Conservation (phyloP, 2,329 filamentous ascomycete genomes). For the Pseudopyrenochaeta lycopersici region DNA sequence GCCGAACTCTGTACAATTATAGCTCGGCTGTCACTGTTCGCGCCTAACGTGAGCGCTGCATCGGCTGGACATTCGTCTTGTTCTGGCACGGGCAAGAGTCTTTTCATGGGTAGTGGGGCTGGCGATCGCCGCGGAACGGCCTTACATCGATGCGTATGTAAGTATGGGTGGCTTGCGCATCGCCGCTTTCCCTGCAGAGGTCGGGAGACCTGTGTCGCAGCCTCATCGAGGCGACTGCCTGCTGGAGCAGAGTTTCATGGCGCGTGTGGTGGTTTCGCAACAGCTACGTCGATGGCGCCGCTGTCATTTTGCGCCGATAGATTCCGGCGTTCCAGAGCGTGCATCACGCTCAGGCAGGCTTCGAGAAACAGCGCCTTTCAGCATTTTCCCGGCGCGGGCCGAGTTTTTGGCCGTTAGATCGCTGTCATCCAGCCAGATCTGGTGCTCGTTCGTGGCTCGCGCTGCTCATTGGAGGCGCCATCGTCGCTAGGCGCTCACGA, state of each 20-base stretch:
- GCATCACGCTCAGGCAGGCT: constrained; percentile 40
- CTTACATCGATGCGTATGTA: constrained; percentile 16
- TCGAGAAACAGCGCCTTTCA: constrained; percentile 44
- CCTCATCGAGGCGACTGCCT: constrained; percentile 34
- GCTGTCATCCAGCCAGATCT: constrained; percentile 44
- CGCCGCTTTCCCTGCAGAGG: constrained; percentile 41
- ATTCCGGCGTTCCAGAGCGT: constrained; percentile 33
- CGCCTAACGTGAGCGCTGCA: constrained; percentile 14
- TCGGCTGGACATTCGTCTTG: constrained; percentile 30
- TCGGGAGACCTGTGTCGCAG: constrained; percentile 41
- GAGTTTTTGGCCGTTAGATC: constrained; percentile 49
- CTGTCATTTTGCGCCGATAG: constrained; percentile 42
- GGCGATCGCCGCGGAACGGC: constrained; percentile 41
- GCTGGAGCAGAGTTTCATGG: constrained; percentile 14
- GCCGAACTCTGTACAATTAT: constrained; percentile 23
- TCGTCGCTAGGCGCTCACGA: constrained; percentile 39
- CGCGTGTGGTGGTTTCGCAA: constrained; percentile 20
- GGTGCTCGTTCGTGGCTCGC: constrained; percentile 34
- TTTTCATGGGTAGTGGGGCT: constrained; percentile 23
- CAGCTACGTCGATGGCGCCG: constrained; percentile 21
- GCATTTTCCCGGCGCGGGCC: constrained; percentile 50
- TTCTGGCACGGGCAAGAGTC: constrained; percentile 38
- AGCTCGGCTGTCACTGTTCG: constrained; percentile 20
- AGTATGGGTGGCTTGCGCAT: constrained; percentile 41
- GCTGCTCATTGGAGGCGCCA: constrained; percentile 31